Percentiles rank a stretch among this genome's conserved stretches.
phyloP scores from a whole-genome alignment of 1,284 basidiomycete species.

The Leucoagaricus sp. region DNA sequence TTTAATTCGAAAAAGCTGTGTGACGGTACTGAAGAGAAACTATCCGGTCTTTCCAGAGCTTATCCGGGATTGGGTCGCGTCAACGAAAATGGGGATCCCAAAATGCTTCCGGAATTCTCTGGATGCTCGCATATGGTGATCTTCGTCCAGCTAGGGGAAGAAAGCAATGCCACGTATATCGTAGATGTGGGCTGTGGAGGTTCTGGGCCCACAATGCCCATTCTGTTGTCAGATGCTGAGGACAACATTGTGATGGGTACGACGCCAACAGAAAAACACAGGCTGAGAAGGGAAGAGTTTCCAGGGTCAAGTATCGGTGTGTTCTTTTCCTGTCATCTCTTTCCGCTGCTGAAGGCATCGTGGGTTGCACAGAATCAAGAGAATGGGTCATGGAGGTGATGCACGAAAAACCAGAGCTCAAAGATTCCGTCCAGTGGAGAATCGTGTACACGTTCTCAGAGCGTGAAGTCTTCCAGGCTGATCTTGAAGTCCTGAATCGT shows the following conservation, averaged over 20 bases:
- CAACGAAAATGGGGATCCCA: neutral
- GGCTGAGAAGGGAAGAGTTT: slow-evolving; percentile 1
- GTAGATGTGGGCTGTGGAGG: slow-evolving; percentile 6
- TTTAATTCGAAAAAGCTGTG: neutral
- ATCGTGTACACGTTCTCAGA: slow-evolving; percentile 2
- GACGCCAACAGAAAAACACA: slow-evolving; percentile 5
- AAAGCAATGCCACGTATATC: neutral
- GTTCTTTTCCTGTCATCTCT: neutral
- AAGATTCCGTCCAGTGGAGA: neutral
- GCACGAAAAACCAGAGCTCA: neutral
- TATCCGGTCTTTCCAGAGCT: neutral
- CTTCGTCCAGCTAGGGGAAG: neutral
- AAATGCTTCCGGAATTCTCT: neutral
- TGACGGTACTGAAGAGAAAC: neutral
- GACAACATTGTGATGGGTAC: slow-evolving; percentile 3
- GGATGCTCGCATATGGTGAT: neutral
- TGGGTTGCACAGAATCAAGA: neutral
- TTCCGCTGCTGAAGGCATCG: too few species aligned
- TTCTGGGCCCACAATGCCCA: neutral
- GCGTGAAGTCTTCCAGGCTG: slow-evolving; percentile 2
- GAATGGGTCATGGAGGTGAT: slow-evolving; percentile 4
- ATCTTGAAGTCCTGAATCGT: neutral
- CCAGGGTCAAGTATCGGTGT: neutral
- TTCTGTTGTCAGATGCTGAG: neutral
- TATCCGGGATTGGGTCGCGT: neutral